phyloP scores from a whole-genome alignment of 2,329 filamentous ascomycete genomes.

The Chaetomiaceae sp. region DNA sequence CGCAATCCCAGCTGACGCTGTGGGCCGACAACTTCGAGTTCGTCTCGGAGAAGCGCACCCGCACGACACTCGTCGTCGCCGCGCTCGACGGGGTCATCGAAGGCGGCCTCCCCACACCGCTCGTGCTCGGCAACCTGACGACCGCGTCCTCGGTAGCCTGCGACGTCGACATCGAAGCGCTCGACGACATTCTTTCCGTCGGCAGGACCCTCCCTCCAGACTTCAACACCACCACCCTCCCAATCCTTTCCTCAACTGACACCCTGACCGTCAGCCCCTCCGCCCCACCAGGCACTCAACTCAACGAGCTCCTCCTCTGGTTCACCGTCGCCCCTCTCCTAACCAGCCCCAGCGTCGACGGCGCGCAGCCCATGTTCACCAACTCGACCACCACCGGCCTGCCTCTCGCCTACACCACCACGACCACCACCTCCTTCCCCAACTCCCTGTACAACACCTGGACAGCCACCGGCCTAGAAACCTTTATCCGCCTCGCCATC shows the following conservation, averaged over 20 bases:
- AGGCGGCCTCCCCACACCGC: constrained; percentile 13
- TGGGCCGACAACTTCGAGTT: constrained; percentile 24
- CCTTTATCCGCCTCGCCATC: constrained; percentile 23
- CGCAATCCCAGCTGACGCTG: constrained; percentile 18
- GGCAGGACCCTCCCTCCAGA: neutral
- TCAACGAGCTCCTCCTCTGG: constrained; percentile 27
- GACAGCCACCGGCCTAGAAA: constrained; percentile 19
- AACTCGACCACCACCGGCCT: constrained; percentile 20
- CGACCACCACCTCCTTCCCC: neutral
- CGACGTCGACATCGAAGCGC: constrained; percentile 20
- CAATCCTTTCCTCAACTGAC: constrained; percentile 18
- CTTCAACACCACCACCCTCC: neutral
- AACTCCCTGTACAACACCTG: constrained; percentile 19
- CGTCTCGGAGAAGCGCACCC: constrained; percentile 14
- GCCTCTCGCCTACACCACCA: constrained; percentile 19
- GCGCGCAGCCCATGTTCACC: constrained; percentile 24
- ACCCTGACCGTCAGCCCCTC: constrained; percentile 12
- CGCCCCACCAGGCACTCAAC: constrained; percentile 1
- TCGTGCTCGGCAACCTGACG: constrained; percentile 13
- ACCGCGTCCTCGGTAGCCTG: constrained; percentile 21
- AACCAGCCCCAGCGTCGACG: constrained; percentile 20
- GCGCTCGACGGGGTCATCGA: constrained; percentile 26
- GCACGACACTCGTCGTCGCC: constrained; percentile 23
- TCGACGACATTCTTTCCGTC: constrained; percentile 20
- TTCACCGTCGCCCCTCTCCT: constrained; percentile 24